These are phyloP conservation scores for Senecio squalidus DNA, from an alignment of 140 eudicot species.

Conservation along the genomic window DNA sequence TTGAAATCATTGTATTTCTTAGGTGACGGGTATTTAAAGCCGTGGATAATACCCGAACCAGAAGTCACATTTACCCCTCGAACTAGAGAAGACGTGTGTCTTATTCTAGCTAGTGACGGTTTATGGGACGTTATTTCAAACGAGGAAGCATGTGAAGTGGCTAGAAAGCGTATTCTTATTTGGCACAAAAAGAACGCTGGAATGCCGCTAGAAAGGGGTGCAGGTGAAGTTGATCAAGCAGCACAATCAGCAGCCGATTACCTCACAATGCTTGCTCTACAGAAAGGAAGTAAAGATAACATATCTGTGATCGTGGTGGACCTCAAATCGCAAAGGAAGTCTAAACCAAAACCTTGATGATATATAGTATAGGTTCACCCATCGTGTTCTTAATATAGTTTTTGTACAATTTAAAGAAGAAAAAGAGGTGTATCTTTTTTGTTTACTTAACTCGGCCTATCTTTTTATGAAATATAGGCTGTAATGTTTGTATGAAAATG, in stretches of 20 bases:
- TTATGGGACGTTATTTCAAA: constrained; percentile 95
- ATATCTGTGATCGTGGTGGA: constrained; percentile 88
- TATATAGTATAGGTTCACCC: constrained; percentile 26
- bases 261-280: constrained; percentile 72
- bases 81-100: constrained; percentile 88
- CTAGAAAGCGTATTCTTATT: constrained; percentile 60
- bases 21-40: constrained; percentile 94
- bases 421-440: constrained; percentile 25
- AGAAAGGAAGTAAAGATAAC: constrained; percentile 89
- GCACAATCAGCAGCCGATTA: constrained; percentile 94
- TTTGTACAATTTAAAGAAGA: constrained; percentile 12
- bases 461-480: constrained; percentile 16
- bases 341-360: constrained; percentile 52
- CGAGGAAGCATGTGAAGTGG: constrained; percentile 87
- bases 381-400: constrained; percentile 15
- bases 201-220: constrained; percentile 33
- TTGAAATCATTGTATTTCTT: not conserved
- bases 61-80: constrained; percentile 72
- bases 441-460: constrained; percentile 33
- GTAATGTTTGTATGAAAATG: constrained; percentile 33
- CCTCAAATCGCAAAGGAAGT: constrained; percentile 80
- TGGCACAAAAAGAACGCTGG: constrained; percentile 93
- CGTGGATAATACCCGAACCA: constrained; percentile 91
- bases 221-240: constrained; percentile 56
- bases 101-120: constrained; percentile 84